Percentiles rank a stretch among this genome's conserved stretches.
Evolutionary conservation across 108 stramenopile genomes (phyloP).

Genomic region (Conticribra guillardii): DNA sequence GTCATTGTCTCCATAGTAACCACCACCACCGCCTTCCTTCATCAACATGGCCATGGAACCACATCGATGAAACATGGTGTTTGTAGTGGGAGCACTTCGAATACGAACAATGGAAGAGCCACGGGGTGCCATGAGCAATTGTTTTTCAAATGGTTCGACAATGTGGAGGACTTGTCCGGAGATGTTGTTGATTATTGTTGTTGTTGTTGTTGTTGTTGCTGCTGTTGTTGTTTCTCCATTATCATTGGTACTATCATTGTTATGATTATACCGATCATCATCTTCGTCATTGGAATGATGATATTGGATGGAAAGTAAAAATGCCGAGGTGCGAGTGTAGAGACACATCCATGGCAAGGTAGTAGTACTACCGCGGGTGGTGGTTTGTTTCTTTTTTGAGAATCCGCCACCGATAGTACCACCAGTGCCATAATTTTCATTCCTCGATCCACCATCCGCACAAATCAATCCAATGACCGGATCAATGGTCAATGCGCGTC

Average conservation of each 20-base stretch:
- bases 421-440: too few species aligned
- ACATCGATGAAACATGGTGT: slow-evolving; percentile 11
- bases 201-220: slow-evolving; percentile 4
- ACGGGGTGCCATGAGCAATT: slow-evolving; percentile 34
- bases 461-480: slow-evolving; percentile 68
- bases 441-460: slow-evolving; percentile 50
- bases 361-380: neutral
- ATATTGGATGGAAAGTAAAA: slow-evolving; percentile 62
- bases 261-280: too few species aligned
- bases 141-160: slow-evolving; percentile 65
- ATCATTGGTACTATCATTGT: too few species aligned
- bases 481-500: slow-evolving; percentile 51
- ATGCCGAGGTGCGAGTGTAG: slow-evolving; percentile 67
- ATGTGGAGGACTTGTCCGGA: slow-evolving; percentile 43
- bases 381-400: too few species aligned
- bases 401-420: too few species aligned
- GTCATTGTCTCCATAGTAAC: too few species aligned
- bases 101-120: slow-evolving; percentile 58
- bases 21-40: slow-evolving; percentile 25
- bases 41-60: slow-evolving; percentile 42
- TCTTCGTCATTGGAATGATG: slow-evolving; percentile 4
- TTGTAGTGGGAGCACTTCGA: slow-evolving; percentile 52
- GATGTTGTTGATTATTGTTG: slow-evolving; percentile 1
- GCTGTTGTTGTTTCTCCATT: too few species aligned
- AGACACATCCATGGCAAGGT: slow-evolving; percentile 68